phyloP scores from a whole-genome alignment of 2,329 filamentous ascomycete species.

The Fulvia fulva region DNA sequence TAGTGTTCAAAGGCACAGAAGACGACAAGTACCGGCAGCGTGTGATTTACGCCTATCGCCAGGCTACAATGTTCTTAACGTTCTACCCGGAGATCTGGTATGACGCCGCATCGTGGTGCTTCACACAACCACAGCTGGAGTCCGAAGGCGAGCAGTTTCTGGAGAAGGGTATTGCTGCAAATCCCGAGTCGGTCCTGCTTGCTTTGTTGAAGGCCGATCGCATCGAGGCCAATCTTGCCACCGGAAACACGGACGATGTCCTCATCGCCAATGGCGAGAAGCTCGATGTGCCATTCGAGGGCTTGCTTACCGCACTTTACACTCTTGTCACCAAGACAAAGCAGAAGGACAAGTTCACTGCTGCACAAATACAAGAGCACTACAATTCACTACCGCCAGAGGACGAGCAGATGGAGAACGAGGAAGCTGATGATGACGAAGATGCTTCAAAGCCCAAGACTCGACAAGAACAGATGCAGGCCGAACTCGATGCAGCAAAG shows the following conservation, averaged over 20 bases:
- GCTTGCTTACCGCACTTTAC: constrained; percentile 82
- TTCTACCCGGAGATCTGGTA: constrained; percentile 98
- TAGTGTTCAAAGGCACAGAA: constrained; percentile 76
- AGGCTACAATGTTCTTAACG: constrained; percentile 84
- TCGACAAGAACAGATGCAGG: constrained; percentile 50
- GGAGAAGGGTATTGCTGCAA: constrained; percentile 76
- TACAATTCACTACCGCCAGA: constrained; percentile 45
- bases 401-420: constrained; percentile 33
- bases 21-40: constrained; percentile 74
- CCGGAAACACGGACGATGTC: constrained; percentile 65
- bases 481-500: constrained; percentile 55
- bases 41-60: constrained; percentile 86
- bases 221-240: constrained; percentile 72
- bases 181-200: constrained; percentile 87
- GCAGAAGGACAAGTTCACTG: constrained; percentile 60
- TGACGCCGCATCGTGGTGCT: constrained; percentile 89
- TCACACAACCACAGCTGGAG: constrained; percentile 59
- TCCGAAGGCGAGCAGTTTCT: constrained; percentile 72
- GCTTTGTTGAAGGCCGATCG: constrained; percentile 87
- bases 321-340: constrained; percentile 70
- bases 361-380: constrained; percentile 53
- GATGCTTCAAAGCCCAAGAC: constrained; percentile 43
- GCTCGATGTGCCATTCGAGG: constrained; percentile 79
- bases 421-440: constrained; percentile 53
- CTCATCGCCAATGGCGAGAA: constrained; percentile 62